These are phyloP conservation scores for Marasmius tenuissimus DNA, from an alignment of 1,284 basidiomycete species.

Conservation along the genomic window DNA sequence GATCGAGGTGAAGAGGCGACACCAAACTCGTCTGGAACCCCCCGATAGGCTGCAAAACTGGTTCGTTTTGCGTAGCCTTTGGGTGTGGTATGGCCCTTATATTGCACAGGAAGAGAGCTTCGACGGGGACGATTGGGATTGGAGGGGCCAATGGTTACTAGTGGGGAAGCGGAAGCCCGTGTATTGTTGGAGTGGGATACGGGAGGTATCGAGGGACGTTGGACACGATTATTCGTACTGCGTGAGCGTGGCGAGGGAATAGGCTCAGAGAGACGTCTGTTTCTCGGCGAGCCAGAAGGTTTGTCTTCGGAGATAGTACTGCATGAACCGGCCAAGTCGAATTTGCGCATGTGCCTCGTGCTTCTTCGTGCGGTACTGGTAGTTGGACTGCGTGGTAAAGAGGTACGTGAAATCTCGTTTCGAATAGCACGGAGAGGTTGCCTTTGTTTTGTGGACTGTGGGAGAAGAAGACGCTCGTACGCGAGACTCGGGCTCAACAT, in stretches of 20 bases:
- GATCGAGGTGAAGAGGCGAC: neutral
- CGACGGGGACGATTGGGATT: neutral
- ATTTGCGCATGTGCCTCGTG: neutral
- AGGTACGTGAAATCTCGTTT: neutral
- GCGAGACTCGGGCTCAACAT: conserved; percentile 4
- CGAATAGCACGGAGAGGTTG: neutral
- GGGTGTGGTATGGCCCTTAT: no score
- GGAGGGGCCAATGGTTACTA: neutral
- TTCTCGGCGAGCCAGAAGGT: neutral
- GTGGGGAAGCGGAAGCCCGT: neutral
- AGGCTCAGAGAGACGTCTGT: neutral
- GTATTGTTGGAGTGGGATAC: neutral
- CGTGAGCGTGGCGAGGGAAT: neutral
- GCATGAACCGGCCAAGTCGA: no score
- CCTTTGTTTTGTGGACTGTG: neutral
- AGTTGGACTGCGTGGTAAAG: neutral
- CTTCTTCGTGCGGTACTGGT: neutral
- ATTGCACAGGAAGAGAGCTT: neutral
- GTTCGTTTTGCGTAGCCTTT: no score
- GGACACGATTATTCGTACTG: neutral
- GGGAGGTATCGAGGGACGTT: neutral
- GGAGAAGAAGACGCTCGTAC: neutral
- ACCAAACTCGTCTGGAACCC: neutral
- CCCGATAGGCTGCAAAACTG: neutral
- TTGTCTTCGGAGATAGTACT: no score